Base-by-base conservation (phyloP, 2,329 filamentous ascomycete genomes). In the Coniochaeta sp. region DNA sequence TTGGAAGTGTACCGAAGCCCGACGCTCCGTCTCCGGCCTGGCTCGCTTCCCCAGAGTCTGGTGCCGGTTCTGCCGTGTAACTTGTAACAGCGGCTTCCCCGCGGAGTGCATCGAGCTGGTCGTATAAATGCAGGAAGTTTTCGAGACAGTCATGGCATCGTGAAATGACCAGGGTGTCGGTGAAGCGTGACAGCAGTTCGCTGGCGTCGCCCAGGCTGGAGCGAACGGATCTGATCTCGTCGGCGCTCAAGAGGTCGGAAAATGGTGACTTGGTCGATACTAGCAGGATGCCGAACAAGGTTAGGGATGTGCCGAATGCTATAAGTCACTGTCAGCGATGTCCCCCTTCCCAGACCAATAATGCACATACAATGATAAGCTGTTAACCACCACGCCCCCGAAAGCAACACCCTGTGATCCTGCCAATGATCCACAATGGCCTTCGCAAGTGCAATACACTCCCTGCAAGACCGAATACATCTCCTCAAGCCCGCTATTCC, bases 361-460 rank as follows among this genome's bases (percentile, higher is more conserved):
- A n/a, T 12, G 30, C 12, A 13, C 30, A 10, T 32, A 32, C 30
- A 10, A 32, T 32, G 30, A 32, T 32, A 49, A 20, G 47, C 47
- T 14, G 47, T 49, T 8, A 49, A 32, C 47, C 47, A 49, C 47
- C 47, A 49, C 8, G 47, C 47, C 4, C 47, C 47, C 12, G 47
- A 49, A 22, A 49, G 47, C 27, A 49, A 28, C 27, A 49, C 47
- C 16, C 32, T 49, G 9, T 49, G 28, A 10, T 49, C 32, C 28
- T 49, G 47, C 47, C 47, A 49, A 14, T 32, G 47, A 18, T 49
- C 47, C 27, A 49, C 47, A 32, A 49, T 49, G 5, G 47, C 47
- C n/a, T 49, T 49, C 18, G 47, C 47, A n/a, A 49, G 47, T 8
- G 28, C 47, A 31, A 49, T 49, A 20, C 47, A 49, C 24, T 49